phyloP scores from a whole-genome alignment of 2,329 filamentous ascomycete genomes.

The Phialophora chinensis region DNA sequence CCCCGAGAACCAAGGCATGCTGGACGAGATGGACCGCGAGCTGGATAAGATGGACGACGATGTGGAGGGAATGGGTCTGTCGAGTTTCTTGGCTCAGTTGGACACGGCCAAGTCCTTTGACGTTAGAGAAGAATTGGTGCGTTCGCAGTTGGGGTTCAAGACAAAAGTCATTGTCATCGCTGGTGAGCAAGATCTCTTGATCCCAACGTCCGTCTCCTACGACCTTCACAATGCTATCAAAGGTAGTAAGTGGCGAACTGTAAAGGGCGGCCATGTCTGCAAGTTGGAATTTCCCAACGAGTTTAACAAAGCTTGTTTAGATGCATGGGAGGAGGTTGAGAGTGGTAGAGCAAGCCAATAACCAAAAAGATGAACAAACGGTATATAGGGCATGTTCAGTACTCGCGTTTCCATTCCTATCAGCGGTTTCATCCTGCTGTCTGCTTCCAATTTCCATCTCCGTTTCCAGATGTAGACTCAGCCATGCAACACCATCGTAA shows the following conservation, averaged over 20 bases:
- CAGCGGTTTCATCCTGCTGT: background rate
- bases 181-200: constrained; percentile 11
- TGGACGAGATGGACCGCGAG: constrained; percentile 12
- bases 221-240: constrained; percentile 7
- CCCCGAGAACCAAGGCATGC: constrained; percentile 14
- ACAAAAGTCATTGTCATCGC: constrained; percentile 18
- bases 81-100: constrained; percentile 18
- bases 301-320: constrained; percentile 14
- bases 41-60: constrained; percentile 19
- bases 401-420: background rate
- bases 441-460: too few species aligned
- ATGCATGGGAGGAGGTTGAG: constrained; percentile 15
- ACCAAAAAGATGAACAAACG: constrained; percentile 1
- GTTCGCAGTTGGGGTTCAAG: constrained; percentile 15
- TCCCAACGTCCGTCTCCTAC: constrained; percentile 11
- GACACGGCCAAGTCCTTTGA: constrained; percentile 14
- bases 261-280: constrained; percentile 16
- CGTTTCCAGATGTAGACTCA: too few species aligned
- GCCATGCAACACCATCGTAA: too few species aligned
- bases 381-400: background rate
- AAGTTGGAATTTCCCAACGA: constrained; percentile 19
- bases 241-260: constrained; percentile 8
- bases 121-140: constrained; percentile 10
- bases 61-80: constrained; percentile 15
- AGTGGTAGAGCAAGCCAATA: background rate